Evolutionary conservation across 2,329 filamentous ascomycete genomes (phyloP).

Genomic region (Ambrosiella cleistominuta): DNA sequence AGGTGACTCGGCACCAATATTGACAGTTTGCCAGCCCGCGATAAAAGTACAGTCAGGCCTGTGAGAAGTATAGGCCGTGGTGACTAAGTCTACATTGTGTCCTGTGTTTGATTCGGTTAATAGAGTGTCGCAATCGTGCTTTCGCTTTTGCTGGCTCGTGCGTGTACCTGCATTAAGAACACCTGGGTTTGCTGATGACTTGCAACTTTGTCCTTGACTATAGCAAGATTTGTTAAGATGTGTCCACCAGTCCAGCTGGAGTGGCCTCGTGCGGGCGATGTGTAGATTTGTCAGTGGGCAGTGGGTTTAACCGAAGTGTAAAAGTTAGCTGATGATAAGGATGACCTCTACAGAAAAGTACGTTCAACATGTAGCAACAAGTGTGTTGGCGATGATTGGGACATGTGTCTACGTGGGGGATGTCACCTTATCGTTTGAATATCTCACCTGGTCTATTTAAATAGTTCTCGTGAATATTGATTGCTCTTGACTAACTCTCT

Average conservation of each 20-base stretch:
- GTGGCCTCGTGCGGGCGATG: background rate
- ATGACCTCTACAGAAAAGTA: background rate
- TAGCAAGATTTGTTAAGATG: background rate
- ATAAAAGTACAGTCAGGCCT: background rate
- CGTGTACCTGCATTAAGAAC: background rate
- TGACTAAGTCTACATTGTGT: background rate
- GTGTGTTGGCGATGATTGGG: too few species aligned
- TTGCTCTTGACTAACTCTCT: background rate
- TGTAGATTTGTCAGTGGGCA: background rate
- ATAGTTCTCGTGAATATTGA: too few species aligned
- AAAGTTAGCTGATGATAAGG: background rate
- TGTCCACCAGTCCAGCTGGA: background rate
- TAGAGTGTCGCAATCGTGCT: background rate
- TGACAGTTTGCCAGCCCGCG: background rate
- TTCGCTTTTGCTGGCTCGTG: background rate
- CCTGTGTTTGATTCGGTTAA: background rate
- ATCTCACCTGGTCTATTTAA: too few species aligned
- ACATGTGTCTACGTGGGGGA: too few species aligned
- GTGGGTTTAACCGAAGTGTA: too few species aligned
- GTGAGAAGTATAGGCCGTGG: background rate
- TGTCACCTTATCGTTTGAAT: too few species aligned
- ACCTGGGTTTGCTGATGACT: background rate
- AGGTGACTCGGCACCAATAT: background rate
- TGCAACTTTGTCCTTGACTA: background rate
- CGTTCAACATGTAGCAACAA: too few species aligned